These are phyloP conservation scores for Eugenia klotzschiana DNA, from an alignment of 441 rosid species.

Conservation along the genomic window DNA sequence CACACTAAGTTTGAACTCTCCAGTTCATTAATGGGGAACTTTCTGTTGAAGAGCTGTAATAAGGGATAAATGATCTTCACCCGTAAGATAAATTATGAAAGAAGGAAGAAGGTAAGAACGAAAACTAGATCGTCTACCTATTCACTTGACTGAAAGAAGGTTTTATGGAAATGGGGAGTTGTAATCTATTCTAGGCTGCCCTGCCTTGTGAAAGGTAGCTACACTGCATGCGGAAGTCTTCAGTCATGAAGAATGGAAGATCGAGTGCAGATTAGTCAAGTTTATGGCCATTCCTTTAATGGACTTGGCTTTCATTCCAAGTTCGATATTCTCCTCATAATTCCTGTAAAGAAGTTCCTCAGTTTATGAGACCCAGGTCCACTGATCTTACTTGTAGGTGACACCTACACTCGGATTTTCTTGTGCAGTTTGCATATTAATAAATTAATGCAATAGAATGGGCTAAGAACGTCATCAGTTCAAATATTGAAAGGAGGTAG, in stretches of 20 bases:
- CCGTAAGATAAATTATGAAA: neutral
- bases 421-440: neutral
- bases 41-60: neutral
- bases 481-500: neutral
- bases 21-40: neutral
- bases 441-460: neutral
- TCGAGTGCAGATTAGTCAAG: neutral
- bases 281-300: neutral
- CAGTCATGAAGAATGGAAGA: neutral
- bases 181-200: neutral
- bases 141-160: neutral
- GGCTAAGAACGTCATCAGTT: neutral
- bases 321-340: neutral
- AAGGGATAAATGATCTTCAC: neutral
- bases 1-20: neutral
- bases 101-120: neutral
- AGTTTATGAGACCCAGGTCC: neutral
- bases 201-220: neutral
- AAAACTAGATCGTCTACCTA: neutral
- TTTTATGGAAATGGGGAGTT: neutral
- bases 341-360: neutral
- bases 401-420: neutral
- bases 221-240: neutral
- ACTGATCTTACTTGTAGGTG: neutral
- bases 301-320: neutral